Base-by-base conservation (phyloP, 2,329 filamentous ascomycete species). In the Penicillium hordei region DNA sequence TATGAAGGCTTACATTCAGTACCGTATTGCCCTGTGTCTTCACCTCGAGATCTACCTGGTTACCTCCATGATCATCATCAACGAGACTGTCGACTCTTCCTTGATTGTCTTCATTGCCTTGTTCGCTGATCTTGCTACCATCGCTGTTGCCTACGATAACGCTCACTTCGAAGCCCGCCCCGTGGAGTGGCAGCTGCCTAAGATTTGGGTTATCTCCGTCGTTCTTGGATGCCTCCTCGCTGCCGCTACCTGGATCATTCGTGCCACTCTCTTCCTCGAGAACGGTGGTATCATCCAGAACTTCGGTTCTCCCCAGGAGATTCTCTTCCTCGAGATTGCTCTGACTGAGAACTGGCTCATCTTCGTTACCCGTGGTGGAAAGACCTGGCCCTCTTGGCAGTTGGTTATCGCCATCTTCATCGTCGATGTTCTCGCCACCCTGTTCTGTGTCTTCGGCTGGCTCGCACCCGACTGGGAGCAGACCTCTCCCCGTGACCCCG, bases 321-420 rank as follows among this genome's bases (percentile, higher is more conserved):
- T 91, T 59, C 82, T 96, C 75, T 96, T 96, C 88, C 86, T 96
- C 42, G 87, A 96, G 81, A 88, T 96, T 78, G 92, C 90, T 21
- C 86, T 96, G 60, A 93, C 91, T 68, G 91, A 96, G 85, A 96
- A 96, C 83, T 96, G 91, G 91, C 86, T 96, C 58, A 96, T 96
- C 80, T 96, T 96, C 84, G 93, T 96, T 79, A 96, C 91, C 69
- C 91, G 91, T 85, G 91, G 89, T 71, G 86, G 84, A 66, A 82
- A 86, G 76, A 91, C 89, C 29, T 88, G 84, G 80, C 89, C 89
- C 59, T 89, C 87, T 2, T 89, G 86, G 85, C 88, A 91, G 77
- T 80, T 91, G 53, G 81, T 91, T 60, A 80, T 78, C 62, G 89
- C 89, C 66, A 91, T 91, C 73, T 79, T 89, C 65, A 81, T 83